These are phyloP conservation scores for Naganishia vishniacii DNA, from an alignment of 768 basidiomycete genomes.

Conservation along the genomic window DNA sequence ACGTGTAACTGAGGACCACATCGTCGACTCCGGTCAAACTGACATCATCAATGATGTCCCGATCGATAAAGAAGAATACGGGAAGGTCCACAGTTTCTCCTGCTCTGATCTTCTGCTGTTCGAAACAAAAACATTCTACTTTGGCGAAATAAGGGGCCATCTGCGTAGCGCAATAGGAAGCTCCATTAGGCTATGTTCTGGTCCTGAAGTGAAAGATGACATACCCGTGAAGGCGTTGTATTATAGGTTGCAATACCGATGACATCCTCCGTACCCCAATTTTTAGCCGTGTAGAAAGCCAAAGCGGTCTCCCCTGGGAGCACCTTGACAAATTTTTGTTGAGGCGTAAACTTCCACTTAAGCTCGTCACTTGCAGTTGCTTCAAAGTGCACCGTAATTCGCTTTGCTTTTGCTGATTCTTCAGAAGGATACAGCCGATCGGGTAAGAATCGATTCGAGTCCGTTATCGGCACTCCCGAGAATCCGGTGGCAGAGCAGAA, in stretches of 20 bases:
- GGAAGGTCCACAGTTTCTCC: constrained; percentile 98
- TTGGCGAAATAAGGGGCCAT: constrained; percentile 98
- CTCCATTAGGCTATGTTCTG: not conserved
- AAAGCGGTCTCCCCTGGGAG: constrained; percentile 92
- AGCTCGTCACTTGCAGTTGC: constrained; percentile 82
- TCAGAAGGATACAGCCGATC: constrained; percentile 61
- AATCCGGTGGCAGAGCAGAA: constrained; percentile 98
- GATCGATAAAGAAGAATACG: constrained; percentile 96
- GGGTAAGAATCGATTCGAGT: constrained; percentile 58
- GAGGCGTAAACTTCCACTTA: constrained; percentile 88
- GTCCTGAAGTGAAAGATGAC: constrained; percentile 37
- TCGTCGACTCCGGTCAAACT: constrained; percentile 79
- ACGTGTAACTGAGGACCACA: constrained; percentile 91
- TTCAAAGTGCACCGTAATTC: constrained; percentile 93
- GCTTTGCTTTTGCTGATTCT: constrained; percentile 55
- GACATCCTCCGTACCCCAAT: constrained; percentile 74
- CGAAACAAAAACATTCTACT: constrained; percentile 99
- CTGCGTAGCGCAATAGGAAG: constrained; percentile 51
- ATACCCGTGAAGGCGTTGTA: constrained; percentile 91
- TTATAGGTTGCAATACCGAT: constrained; percentile 99
- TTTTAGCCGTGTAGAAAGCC: constrained; percentile 92
- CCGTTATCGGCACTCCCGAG: constrained; percentile 85
- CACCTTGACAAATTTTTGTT: constrained; percentile 81
- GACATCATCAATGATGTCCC: constrained; percentile 90
- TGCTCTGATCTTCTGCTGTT: constrained; percentile 90